A percentile compares a stretch with the other conserved stretches of the same genome.
phyloP scores from a whole-genome alignment of 129 eudicot species.

The Glebionis coronaria region DNA sequence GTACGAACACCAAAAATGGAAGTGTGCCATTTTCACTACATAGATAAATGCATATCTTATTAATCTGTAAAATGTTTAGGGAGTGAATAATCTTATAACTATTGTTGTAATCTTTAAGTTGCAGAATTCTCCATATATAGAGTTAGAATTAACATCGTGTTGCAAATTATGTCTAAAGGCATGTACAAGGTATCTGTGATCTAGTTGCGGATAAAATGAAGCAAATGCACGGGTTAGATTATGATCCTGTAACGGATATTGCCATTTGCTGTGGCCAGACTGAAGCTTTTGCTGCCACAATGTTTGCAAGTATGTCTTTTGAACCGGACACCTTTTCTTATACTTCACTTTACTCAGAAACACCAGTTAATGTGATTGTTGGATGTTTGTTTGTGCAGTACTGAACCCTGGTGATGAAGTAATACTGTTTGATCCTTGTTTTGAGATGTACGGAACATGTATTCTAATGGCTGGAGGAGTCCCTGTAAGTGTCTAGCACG shows the following conservation, averaged over 20 bases:
- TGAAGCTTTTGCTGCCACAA: conserved; percentile 92
- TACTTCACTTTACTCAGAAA: not conserved
- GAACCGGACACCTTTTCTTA: not conserved
- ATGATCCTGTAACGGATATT: conserved; percentile 74
- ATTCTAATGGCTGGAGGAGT: conserved; percentile 88
- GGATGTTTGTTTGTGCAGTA: conserved; percentile 44
- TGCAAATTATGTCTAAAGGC: conserved; percentile 45
- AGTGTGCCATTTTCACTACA: not conserved
- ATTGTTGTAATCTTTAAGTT: not conserved
- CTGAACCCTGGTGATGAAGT: conserved; percentile 93
- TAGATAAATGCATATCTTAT: not conserved
- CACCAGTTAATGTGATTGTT: not conserved
- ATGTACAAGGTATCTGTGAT: conserved; percentile 88
- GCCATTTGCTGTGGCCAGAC: conserved; percentile 97
- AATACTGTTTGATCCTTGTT: conserved; percentile 81
- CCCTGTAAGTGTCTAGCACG: conserved; percentile 57
- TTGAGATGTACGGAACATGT: conserved; percentile 82
- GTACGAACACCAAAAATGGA: too few species aligned
- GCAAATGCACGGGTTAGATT: conserved; percentile 63
- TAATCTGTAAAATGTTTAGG: not conserved
- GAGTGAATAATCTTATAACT: not conserved
- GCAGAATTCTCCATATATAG: not conserved
- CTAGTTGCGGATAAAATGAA: conserved; percentile 53
- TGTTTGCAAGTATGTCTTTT: conserved; percentile 71
- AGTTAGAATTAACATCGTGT: conserved; percentile 14